These are phyloP conservation scores for Maudiozyma bulderi DNA, from an alignment of 805 yeast species.

Conservation along the genomic window DNA sequence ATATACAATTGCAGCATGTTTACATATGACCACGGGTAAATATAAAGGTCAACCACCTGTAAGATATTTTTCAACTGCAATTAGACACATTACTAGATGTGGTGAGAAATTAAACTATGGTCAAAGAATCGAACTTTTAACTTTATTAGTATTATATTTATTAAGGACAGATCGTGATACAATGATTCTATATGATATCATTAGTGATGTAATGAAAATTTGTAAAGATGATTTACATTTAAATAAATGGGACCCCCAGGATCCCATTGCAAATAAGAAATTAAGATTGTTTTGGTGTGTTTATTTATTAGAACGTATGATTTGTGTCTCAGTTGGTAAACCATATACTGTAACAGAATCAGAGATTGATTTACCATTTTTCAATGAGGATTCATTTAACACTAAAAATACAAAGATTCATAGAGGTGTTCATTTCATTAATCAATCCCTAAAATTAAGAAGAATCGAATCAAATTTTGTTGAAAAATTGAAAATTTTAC, in stretches of 20 bases:
- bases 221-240: slow-evolving; percentile 28
- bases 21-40: slow-evolving; percentile 47
- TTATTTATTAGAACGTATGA: slow-evolving; percentile 51
- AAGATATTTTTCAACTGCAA: slow-evolving; percentile 49
- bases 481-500: slow-evolving; percentile 38
- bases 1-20: slow-evolving; percentile 41
- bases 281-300: slow-evolving; percentile 57
- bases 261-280: slow-evolving; percentile 29
- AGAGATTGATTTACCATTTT: slow-evolving; percentile 42
- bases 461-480: slow-evolving; percentile 53
- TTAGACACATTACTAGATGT: slow-evolving; percentile 45
- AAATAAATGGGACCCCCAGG: slow-evolving; percentile 20
- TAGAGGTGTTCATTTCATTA: slow-evolving; percentile 37
- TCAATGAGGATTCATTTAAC: slow-evolving; percentile 34
- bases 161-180: slow-evolving; percentile 56
- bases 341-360: slow-evolving; percentile 45
- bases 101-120: slow-evolving; percentile 32
- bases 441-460: slow-evolving; percentile 47
- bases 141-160: slow-evolving; percentile 44
- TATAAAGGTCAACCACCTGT: slow-evolving; percentile 46
- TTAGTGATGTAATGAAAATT: slow-evolving; percentile 42
- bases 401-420: slow-evolving; percentile 22
- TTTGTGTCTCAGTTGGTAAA: slow-evolving; percentile 52
- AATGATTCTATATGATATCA: slow-evolving; percentile 41
- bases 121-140: slow-evolving; percentile 43